A percentile compares a stretch with the other conserved stretches of the same genome.
Evolutionary conservation across 257 asterid species (phyloP).

Genomic region (Solanum medicagineum): DNA sequence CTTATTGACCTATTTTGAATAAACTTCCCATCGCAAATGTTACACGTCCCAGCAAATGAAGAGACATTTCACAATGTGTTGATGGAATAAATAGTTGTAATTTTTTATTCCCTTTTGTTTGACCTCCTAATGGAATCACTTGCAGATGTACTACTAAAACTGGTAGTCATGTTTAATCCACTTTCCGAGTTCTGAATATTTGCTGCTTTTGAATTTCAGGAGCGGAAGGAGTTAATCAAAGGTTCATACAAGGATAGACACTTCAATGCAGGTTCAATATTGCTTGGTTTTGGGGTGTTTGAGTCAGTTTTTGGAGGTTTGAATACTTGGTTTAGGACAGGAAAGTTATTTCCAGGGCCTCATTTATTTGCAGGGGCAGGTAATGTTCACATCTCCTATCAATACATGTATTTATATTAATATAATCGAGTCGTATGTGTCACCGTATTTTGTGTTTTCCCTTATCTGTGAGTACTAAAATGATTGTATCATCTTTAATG

Average conservation of each 20-base stretch:
- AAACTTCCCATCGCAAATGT: background rate
- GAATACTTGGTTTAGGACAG: conserved; percentile 79
- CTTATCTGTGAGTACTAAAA: background rate
- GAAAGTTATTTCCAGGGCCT: conserved; percentile 96
- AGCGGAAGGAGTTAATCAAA: conserved; percentile 69
- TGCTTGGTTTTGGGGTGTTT: conserved; percentile 75
- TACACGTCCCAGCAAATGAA: background rate
- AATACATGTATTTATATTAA: background rate
- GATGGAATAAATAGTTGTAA: background rate
- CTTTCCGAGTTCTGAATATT: background rate
- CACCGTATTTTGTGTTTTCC: background rate
- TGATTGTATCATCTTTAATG: background rate
- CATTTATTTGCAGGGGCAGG: conserved; percentile 92
- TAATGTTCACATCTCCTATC: conserved; percentile 1
- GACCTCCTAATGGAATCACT: background rate
- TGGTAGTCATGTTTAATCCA: background rate
- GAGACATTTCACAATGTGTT: background rate
- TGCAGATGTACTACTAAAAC: background rate
- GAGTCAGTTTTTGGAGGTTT: conserved; percentile 68
- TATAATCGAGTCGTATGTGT: background rate
- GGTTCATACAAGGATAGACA: conserved; percentile 84
- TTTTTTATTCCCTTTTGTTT: background rate
- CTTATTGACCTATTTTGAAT: background rate
- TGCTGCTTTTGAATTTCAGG: conserved; percentile 21
- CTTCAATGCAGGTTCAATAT: conserved; percentile 79